Conservation (phyloP, 495 filamentous ascomycete species). For the Xylaria palmicola region DNA sequence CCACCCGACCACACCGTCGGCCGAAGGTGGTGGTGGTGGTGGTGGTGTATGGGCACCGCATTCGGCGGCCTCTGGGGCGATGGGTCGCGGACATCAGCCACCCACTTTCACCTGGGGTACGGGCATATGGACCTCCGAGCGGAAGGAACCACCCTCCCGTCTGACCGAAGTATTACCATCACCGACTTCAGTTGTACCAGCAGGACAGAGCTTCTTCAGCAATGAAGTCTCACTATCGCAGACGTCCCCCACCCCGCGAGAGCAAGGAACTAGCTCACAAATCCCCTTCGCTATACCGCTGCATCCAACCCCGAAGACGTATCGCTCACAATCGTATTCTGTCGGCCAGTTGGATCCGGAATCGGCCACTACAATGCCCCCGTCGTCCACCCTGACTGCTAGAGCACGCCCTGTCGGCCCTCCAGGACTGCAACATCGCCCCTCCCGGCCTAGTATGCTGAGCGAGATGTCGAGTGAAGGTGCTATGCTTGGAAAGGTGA, state of each 20-base stretch:
- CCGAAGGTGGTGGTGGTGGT: slow-evolving; percentile 46
- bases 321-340: slow-evolving; percentile 95
- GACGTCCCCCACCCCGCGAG: slow-evolving; percentile 44
- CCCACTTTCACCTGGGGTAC: slow-evolving; percentile 70
- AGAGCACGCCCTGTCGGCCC: slow-evolving; percentile 56
- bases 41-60: slow-evolving; percentile 59
- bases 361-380: slow-evolving; percentile 45
- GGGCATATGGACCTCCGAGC: slow-evolving; percentile 75
- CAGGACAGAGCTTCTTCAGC: slow-evolving; percentile 45
- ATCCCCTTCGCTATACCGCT: slow-evolving; percentile 90
- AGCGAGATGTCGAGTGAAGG: slow-evolving; percentile 75
- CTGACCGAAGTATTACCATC: slow-evolving; percentile 75
- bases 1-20: slow-evolving; percentile 70
- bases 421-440: slow-evolving; percentile 72
- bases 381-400: slow-evolving; percentile 43
- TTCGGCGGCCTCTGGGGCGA: slow-evolving; percentile 43
- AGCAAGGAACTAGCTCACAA: slow-evolving; percentile 52
- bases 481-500: slow-evolving; percentile 69
- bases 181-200: slow-evolving; percentile 64
- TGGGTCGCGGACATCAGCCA: slow-evolving; percentile 59
- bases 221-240: slow-evolving; percentile 39
- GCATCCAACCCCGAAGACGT: slow-evolving; percentile 87
- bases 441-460: slow-evolving; percentile 81
- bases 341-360: slow-evolving; percentile 88
- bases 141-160: slow-evolving; percentile 72